Conservation (phyloP, 2,329 filamentous ascomycete genomes). For the Penicillium griseofulvum region DNA sequence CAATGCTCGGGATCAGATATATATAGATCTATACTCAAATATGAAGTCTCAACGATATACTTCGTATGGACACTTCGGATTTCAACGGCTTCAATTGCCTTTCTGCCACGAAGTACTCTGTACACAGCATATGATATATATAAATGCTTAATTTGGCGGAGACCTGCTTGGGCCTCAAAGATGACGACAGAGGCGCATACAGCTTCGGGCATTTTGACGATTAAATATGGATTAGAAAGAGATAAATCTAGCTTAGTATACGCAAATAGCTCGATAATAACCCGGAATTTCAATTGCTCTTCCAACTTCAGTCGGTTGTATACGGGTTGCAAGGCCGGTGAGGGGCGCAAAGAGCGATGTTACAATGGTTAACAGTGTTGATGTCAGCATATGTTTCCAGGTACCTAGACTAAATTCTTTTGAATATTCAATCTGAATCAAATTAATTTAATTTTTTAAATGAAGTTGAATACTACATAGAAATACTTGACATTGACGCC, state of each 20-base stretch:
- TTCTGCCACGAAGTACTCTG: not conserved
- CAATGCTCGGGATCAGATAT: not conserved
- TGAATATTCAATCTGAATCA: not conserved
- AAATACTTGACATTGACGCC: not conserved
- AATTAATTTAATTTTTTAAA: not conserved
- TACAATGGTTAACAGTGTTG: constrained; percentile 24
- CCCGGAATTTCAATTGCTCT: not conserved
- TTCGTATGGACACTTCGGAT: not conserved
- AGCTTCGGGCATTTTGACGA: not conserved
- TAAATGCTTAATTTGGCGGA: constrained; percentile 1
- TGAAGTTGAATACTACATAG: not conserved
- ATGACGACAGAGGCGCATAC: constrained; percentile 13
- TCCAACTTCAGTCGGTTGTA: not conserved
- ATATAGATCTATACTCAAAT: not conserved
- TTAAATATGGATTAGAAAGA: not conserved
- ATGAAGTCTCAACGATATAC: not conserved
- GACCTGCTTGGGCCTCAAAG: constrained; percentile 1
- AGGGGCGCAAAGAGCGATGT: constrained; percentile 14
- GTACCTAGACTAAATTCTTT: not conserved
- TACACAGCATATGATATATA: not conserved
- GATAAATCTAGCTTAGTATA: not conserved
- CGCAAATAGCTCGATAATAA: not conserved
- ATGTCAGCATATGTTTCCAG: constrained; percentile 22
- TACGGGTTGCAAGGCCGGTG: constrained; percentile 5
- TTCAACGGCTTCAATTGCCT: not conserved